Evolutionary conservation across 192 early-diverging fungal genomes (phyloP), one percentile per base, ranked within the genome.

Genomic region (Coemansia erecta): DNA sequence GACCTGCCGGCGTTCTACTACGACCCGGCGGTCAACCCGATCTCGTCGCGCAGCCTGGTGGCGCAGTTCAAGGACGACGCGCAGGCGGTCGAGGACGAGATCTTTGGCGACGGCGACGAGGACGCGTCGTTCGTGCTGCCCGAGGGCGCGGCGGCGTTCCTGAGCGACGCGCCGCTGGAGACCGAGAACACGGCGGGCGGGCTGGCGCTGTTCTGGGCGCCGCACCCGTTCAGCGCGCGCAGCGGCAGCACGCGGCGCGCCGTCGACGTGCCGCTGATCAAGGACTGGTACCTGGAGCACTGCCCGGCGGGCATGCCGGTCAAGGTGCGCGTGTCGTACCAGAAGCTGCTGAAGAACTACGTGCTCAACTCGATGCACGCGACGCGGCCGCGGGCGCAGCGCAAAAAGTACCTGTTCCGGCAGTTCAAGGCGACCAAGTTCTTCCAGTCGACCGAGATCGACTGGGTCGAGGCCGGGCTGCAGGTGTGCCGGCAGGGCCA

Each of bases 401-500:
- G 87, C 64, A 95, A 95, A 66, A 94, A 95, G 70, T 93, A 94
- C 61, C 85, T 99, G 44, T 95, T 99, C 84, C 82, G 91, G 21
- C 94, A 97, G 73, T 85, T 99, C 41, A 90, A 91, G 63, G 86
- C 92, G 5, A 99, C 95, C 42, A 99, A 99, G 67, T 99, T 99
- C 74, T 99, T 99, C 84, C 97, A 99, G 77, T 85, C 88, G 4
- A 99, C 97, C 9, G 94, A 97, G 68, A 76, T 99, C 11, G 97
- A 99, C 76, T 99, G 97, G 97, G 95, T 99, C 44, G 97, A 99
- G 81, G 97, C 94, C 19, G 97, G 97, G 54, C 77, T 99, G 44
- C 97, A 99, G 80, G 94, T 99, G 28, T 94, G 91, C 68, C 85
- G 95, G 18, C 97, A 99, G 82, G 97, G 97, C 54, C 95, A 97